A percentile compares a stretch with the other conserved stretches of the same genome.
phyloP scores from a whole-genome alignment of 352 stramenopile species.

The Nothophytophthora sp. region DNA sequence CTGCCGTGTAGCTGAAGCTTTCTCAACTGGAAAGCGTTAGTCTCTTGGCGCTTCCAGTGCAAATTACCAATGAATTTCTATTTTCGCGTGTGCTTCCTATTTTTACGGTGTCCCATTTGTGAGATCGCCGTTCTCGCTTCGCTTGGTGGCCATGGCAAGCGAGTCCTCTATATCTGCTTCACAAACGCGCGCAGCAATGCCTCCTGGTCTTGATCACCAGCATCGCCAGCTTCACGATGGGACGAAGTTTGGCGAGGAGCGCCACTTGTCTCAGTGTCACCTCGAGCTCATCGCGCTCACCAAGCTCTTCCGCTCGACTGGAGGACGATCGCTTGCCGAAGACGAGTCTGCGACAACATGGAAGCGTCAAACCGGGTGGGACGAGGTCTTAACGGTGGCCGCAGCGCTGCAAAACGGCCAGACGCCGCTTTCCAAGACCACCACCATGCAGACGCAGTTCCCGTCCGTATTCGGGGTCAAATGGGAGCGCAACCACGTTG shows the following conservation, averaged over 20 bases:
- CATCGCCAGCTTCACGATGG: neutral
- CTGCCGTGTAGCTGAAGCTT: constrained; percentile 3
- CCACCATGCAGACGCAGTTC: constrained; percentile 38
- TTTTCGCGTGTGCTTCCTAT: constrained; percentile 11
- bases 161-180: no score
- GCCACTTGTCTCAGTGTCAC: constrained; percentile 20
- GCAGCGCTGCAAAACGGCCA: constrained; percentile 6
- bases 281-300: constrained; percentile 50
- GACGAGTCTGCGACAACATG: constrained; percentile 20
- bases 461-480: constrained; percentile 36
- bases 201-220: neutral
- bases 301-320: constrained; percentile 42
- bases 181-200: no score
- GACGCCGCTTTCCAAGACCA: constrained; percentile 11
- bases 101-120: no score
- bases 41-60: neutral
- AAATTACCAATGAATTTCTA: constrained; percentile 8
- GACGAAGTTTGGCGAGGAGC: neutral
- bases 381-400: constrained; percentile 17
- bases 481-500: constrained; percentile 66
- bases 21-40: neutral
- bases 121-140: no score
- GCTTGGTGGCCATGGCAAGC: no score
- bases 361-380: constrained; percentile 41
- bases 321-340: constrained; percentile 11